Percentiles rank a stretch among this genome's conserved stretches.
Conservation (phyloP, 768 basidiomycete genomes). For the Naematelia aurantialba region DNA sequence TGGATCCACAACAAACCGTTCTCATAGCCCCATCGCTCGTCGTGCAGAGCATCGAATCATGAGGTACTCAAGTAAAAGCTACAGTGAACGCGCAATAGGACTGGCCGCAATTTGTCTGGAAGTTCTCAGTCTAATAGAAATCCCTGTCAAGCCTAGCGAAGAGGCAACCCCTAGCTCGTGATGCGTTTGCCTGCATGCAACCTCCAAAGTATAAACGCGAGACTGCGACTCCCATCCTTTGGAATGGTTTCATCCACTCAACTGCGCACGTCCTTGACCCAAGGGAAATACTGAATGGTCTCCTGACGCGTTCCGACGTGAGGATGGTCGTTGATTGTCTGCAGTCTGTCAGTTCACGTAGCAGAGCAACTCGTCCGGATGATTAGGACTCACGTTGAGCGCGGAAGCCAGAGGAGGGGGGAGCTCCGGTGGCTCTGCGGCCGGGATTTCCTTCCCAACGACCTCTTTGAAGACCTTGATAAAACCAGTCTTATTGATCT, state of each 20-base stretch:
- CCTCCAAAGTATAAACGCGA: no score
- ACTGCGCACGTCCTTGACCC: background rate
- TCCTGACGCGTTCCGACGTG: constrained; percentile 1
- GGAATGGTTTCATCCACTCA: constrained; percentile 3
- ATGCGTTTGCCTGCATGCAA: no score
- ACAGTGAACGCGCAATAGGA: no score
- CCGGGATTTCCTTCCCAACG: background rate
- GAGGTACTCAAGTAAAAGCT: no score
- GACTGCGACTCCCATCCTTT: no score
- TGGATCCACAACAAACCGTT: background rate
- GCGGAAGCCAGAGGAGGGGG: background rate
- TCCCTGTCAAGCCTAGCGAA: no score
- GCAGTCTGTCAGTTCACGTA: no score
- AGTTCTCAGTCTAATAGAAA: no score
- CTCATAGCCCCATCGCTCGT: background rate
- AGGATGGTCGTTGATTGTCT: constrained; percentile 6
- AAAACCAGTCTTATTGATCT: background rate
- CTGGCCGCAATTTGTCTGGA: background rate
- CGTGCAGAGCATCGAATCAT: no score
- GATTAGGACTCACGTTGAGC: background rate
- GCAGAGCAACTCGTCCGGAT: no score
- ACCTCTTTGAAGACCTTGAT: background rate
- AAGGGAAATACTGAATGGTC: constrained; percentile 10
- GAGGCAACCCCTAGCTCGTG: no score
- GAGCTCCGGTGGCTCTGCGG: background rate